Base-by-base conservation (phyloP, 2,329 filamentous ascomycete species). In the Stachybotrys elegans region DNA sequence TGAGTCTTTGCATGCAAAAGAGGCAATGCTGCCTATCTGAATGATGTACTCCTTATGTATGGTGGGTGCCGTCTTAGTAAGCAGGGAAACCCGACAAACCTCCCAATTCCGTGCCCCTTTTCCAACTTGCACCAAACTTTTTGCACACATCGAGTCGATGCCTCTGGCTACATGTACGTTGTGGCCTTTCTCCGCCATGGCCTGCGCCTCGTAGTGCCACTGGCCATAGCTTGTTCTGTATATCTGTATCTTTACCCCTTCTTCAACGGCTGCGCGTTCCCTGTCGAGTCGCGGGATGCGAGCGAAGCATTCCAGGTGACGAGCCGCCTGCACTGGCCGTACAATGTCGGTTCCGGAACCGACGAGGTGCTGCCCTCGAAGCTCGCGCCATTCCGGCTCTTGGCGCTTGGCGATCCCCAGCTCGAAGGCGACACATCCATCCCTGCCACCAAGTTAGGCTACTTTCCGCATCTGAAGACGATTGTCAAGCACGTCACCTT, bases 401-500 rank as follows among this genome's bases (percentile, higher is more conserved):
- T 97, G 13, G 83, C 90, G 1, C 79, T 97, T 19, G 92, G 87
- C 48, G 92, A 97, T 63, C 92, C 92, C 5, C 92, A 97, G 63
- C 79, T 97, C 43, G 92, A 97, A 68, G 92, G 92, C 55, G 88
- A 95, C 60, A 89, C 86, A 3, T 90, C 88, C 6, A 83, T 96
- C 21, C 86, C 84, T 14, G 75, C 73, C 43, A 68, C 71, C 27
- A 70, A 75, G 50, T 63, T 75, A 29, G 69, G 73, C 37, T 61
- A 70, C 2, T 76, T 83, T 41, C 77, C 78, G 2, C 76, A 83
- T 53, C 54, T 76, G 4, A 67, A 65, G 43, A 68, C 63, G 50
- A 66, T 76, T 17, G 61, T 67, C 41, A 62, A 64, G 22, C 76
- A 76, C 46, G 56, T 71, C 36, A 71, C 72, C 6, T 76, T 75